Conservation (phyloP, 2,329 filamentous ascomycete genomes). For the Talaromyces rugulosus region DNA sequence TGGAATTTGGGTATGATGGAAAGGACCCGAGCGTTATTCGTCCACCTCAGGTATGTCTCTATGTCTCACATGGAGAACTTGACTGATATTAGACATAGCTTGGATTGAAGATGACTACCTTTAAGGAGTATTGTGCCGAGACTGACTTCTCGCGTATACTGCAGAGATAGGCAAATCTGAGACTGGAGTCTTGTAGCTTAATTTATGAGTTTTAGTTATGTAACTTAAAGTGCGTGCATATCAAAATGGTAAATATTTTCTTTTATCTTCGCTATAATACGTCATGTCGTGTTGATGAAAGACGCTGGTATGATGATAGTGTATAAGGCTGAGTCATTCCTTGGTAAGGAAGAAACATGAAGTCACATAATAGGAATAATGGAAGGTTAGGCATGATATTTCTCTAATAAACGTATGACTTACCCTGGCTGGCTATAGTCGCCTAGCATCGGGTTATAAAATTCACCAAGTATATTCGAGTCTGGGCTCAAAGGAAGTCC, state of each 20-base stretch:
- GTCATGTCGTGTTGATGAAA: background rate
- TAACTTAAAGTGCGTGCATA: background rate
- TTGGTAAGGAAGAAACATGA: too few relatives aligned
- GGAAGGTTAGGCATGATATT: background rate
- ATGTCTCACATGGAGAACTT: background rate
- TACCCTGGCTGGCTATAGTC: background rate
- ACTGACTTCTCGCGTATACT: conserved; percentile 2
- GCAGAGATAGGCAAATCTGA: background rate
- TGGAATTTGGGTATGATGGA: conserved; percentile 7
- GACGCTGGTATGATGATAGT: background rate
- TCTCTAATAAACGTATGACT: background rate
- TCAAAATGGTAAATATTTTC: background rate
- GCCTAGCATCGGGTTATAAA: background rate
- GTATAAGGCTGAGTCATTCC: background rate
- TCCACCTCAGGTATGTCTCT: background rate
- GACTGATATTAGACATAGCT: background rate
- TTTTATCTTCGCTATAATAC: background rate
- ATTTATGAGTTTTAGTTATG: background rate
- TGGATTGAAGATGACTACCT: conserved; percentile 4
- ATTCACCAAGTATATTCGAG: background rate
- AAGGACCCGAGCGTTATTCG: background rate
- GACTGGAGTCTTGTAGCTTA: background rate
- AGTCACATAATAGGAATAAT: too few relatives aligned
- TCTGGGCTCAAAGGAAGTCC: background rate
- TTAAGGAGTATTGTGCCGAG: background rate